These are phyloP conservation scores for Aspergillus campestris DNA, from an alignment of 495 filamentous ascomycete genomes.

Conservation along the genomic window DNA sequence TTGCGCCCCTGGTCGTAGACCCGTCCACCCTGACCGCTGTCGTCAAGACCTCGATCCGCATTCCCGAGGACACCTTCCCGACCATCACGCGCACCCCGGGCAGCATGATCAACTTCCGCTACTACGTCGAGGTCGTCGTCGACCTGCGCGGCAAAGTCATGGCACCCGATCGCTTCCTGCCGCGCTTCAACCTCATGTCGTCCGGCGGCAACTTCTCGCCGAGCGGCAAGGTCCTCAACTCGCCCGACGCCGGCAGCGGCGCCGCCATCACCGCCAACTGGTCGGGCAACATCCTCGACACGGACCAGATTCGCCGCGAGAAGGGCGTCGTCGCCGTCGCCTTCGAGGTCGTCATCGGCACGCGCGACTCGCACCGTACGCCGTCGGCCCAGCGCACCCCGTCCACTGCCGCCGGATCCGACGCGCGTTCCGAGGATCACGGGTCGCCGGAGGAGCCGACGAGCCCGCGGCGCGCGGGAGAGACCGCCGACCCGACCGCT, in stretches of 20 bases:
- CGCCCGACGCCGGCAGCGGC: conserved; percentile 27
- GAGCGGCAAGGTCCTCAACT: conserved; percentile 41
- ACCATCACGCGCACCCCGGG: conserved; percentile 85
- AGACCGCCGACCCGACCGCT: conserved; percentile 17
- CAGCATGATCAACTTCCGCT: conserved; percentile 87
- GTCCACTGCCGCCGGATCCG: conserved; percentile 18
- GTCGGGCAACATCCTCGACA: conserved; percentile 78
- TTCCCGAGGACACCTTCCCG: conserved; percentile 87
- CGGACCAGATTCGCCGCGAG: conserved; percentile 73
- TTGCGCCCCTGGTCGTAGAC: conserved; percentile 79
- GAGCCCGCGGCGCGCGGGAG: conserved; percentile 12
- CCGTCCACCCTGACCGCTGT: conserved; percentile 66
- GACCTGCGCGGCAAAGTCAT: conserved; percentile 84
- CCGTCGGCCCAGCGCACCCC: conserved; percentile 24
- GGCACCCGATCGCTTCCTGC: conserved; percentile 54
- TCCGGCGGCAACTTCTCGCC: conserved; percentile 37
- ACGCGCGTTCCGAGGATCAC: conserved; percentile 23
- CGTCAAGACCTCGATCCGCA: conserved; percentile 70
- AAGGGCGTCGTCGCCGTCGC: conserved; percentile 77
- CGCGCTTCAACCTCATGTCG: conserved; percentile 47
- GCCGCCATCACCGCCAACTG: conserved; percentile 41
- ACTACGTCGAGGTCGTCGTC: conserved; percentile 84
- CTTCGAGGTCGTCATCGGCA: conserved; percentile 85
- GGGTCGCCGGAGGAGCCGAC: conserved; percentile 20
- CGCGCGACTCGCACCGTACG: conserved; percentile 62